Evolutionary conservation across 768 basidiomycete genomes (phyloP).

Genomic region (Strobilomyces dryophilus): DNA sequence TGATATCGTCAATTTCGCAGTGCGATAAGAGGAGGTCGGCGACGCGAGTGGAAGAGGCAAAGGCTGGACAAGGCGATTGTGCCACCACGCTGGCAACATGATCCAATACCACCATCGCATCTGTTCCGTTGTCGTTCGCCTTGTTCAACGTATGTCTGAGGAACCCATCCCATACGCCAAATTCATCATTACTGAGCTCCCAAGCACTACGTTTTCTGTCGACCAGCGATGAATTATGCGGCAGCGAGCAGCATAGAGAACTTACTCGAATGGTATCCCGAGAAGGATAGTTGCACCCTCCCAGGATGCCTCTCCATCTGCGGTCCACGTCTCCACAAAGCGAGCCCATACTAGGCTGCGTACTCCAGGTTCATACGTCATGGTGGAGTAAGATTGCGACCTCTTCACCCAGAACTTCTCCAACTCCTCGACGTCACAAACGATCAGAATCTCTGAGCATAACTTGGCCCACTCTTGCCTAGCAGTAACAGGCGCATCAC

Average conservation of each 20-base stretch:
- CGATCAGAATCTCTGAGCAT: constrained; percentile 49
- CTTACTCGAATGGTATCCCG: constrained; percentile 61
- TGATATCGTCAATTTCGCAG: constrained; percentile 46
- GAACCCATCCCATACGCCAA: constrained; percentile 56
- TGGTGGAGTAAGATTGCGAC: constrained; percentile 17
- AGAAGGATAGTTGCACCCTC: constrained; percentile 50
- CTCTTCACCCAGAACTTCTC: constrained; percentile 48
- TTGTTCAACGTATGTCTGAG: constrained; percentile 48
- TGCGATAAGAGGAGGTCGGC: constrained; percentile 60
- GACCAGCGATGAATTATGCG: constrained; percentile 4
- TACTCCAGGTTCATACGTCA: constrained; percentile 38
- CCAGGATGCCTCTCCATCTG: constrained; percentile 44
- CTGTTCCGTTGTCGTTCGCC: constrained; percentile 58
- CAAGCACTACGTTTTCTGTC: constrained; percentile 42
- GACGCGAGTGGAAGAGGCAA: constrained; percentile 45
- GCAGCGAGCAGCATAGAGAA: constrained; percentile 12
- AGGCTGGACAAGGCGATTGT: constrained; percentile 36
- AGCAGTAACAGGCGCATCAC: constrained; percentile 41
- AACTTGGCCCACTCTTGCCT: constrained; percentile 56
- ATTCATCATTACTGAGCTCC: constrained; percentile 52
- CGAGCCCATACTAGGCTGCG: constrained; percentile 53
- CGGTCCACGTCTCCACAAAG: constrained; percentile 55
- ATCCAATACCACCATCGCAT: constrained; percentile 51
- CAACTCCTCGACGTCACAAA: constrained; percentile 45
- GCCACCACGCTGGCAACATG: constrained; percentile 48